phyloP scores from a whole-genome alignment of 2,329 filamentous ascomycete species.

The Xylaria sp. region DNA sequence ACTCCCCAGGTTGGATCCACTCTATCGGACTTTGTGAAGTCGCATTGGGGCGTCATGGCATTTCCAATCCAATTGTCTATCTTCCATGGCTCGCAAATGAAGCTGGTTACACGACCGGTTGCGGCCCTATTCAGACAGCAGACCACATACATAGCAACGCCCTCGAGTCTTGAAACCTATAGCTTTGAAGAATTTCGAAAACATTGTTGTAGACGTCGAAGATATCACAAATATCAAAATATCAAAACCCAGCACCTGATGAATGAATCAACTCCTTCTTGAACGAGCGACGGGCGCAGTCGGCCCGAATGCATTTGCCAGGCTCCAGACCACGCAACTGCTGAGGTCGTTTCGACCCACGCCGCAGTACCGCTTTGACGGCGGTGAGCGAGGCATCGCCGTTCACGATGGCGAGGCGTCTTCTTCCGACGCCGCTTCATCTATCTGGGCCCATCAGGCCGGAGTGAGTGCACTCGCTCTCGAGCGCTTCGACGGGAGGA shows the following conservation, averaged over 20 bases:
- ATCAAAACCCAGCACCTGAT: constrained; percentile 54
- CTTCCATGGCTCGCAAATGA: neutral
- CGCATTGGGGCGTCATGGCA: constrained; percentile 9
- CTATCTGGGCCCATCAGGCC: constrained; percentile 75
- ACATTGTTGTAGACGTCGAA: neutral
- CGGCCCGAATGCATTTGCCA: constrained; percentile 70
- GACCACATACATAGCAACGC: neutral
- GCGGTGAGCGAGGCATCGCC: constrained; percentile 59
- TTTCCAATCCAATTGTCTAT: constrained; percentile 1
- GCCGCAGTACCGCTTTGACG: constrained; percentile 76
- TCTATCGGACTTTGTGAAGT: neutral
- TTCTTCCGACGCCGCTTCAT: constrained; percentile 49
- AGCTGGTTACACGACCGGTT: neutral
- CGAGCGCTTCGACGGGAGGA: constrained; percentile 82
- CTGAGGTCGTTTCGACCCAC: constrained; percentile 76
- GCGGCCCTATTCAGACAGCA: constrained; percentile 1
- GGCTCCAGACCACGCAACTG: constrained; percentile 72
- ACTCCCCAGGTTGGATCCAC: neutral
- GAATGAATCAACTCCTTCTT: constrained; percentile 82
- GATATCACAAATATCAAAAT: constrained; percentile 10
- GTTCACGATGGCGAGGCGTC: constrained; percentile 45
- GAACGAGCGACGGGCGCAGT: constrained; percentile 79
- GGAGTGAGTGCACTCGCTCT: constrained; percentile 84
- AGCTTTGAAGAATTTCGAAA: neutral
- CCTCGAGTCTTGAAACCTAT: neutral